Evolutionary conservation across 495 filamentous ascomycete genomes (phyloP), one percentile per base, ranked within the genome.

Genomic region (Letharia columbiana): DNA sequence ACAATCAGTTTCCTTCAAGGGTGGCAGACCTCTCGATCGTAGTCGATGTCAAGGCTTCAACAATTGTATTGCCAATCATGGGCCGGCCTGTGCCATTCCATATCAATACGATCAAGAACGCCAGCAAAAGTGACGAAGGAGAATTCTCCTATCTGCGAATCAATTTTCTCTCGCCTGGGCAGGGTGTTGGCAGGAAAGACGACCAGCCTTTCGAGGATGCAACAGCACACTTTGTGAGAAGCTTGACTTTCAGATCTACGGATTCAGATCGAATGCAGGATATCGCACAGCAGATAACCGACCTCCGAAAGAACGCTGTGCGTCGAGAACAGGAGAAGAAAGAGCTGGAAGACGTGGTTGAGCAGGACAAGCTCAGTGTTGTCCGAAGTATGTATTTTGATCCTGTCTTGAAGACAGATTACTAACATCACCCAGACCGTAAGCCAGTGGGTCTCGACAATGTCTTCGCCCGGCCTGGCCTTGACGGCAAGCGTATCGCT

Each of bases 291-390:
- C 87, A 93, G 71, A 96, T 99, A 66, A 90, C 90, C 5, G 91
- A 96, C 66, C 87, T 99, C 73, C 93, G 96, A 76, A 96, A 94
- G 76, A 89, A 89, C 69, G 86, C 91, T 4, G 83, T 90, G 45
- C 90, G 95, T 71, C 87, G 88, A 67, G 95, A 98, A 73, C 91
- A 97, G 72, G 94, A 99, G 75, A 96, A 96, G 82, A 99, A 99
- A 75, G 92, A 99, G 70, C 86, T 99, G 88, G 95, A 98, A 73
- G 95, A 98, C 80, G 95, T 99, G n/a, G 91, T 99, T 6, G 96
- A 98, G 75, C 95, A 98, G 75, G 95, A 98, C 70, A 98, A 98
- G 78, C 85, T 99, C 28, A 77, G 92, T 69, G 92, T 96, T 77
- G 90, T 95, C 64, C 79, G 91, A 78, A 95, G 89, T 91, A 80